Evolutionary conservation across 495 filamentous ascomycete genomes (phyloP), one percentile per base, ranked within the genome.

Genomic region (Schizothecium vesticola): DNA sequence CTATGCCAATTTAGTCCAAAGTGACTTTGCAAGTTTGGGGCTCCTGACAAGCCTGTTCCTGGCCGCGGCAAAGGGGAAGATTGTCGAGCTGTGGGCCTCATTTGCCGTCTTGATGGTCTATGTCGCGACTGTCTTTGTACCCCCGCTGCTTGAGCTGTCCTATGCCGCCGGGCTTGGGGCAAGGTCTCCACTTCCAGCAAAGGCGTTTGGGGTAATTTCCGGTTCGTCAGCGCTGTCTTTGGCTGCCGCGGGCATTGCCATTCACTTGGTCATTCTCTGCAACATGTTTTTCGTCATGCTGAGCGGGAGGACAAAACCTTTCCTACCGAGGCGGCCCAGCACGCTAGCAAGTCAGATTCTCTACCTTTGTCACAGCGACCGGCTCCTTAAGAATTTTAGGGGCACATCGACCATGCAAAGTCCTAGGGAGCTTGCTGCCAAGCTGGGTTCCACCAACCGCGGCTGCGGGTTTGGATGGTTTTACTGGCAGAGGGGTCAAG

Each of bases 211-310:
- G 12, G 28, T 61, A 4, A 61, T 61, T 3, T 61, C 59, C 11
- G 59, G 59, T 3, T 28, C 23, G 3, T 31, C 59, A 2, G 59
- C 59, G 13, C 59, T 61, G 13, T 11, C 11, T 3, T 24, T 61
- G 59, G 59, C 59, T 12, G 59, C 21, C 1, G 26, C 24, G 13
- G 59, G 59, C 13, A 21, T 61, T 29, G 59, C 12, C 12, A 61
- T 61, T 21, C 59, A 61, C 21, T 24, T 61, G 23, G 59, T 61
- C 7, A 31, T 61, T 31, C 26, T 61, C 3, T 31, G 59, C 24
- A 61, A 61, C 21, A 61, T 61, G 59, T 31, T 61, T 12, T 61
- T 61, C 21, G 59, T 61, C 59, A 61, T 61, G 59, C 12, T 61
- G 59, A 61, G 59, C 26, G 59, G 59, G 9, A 16, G 59, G 59